phyloP scores from a whole-genome alignment of 768 basidiomycete genomes.

The Cyclocybe cylindracea region DNA sequence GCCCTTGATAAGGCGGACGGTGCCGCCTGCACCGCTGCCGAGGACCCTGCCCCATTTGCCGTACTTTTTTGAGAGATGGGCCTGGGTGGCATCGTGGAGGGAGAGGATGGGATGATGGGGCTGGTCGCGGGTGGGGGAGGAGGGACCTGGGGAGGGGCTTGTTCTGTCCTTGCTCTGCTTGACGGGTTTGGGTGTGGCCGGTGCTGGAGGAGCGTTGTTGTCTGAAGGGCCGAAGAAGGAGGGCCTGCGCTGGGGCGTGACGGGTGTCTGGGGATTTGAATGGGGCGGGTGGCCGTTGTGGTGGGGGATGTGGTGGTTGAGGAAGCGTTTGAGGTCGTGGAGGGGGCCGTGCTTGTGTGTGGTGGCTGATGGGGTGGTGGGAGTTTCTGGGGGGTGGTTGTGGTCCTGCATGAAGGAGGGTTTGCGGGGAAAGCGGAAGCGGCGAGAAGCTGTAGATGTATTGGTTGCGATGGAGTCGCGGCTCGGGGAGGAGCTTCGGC shows the following conservation, averaged over 20 bases:
- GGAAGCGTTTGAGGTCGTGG: conserved; percentile 92
- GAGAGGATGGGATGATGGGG: conserved; percentile 46
- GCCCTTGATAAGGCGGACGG: conserved; percentile 93
- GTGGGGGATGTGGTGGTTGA: conserved; percentile 88
- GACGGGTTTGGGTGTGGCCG: conserved; percentile 26
- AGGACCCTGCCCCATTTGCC: conserved; percentile 98
- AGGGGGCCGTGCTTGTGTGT: conserved; percentile 66
- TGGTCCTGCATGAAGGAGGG: conserved; percentile 20
- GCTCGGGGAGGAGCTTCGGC: conserved; percentile 20
- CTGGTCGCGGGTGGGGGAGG: conserved; percentile 12
- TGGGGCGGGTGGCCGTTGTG: conserved; percentile 31
- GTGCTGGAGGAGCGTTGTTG: conserved; percentile 12
- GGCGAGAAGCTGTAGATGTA: conserved; percentile 16
- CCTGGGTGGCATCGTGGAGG: conserved; percentile 81
- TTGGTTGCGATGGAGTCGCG: conserved; percentile 16
- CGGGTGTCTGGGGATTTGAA: conserved; percentile 23
- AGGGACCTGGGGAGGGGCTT: conserved; percentile 19
- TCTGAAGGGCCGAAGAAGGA: conserved; percentile 1
- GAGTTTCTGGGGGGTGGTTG: conserved; percentile 6
- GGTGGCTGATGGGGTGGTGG: conserved; percentile 6
- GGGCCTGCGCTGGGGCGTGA: conserved; percentile 13
- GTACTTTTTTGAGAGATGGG: conserved; percentile 96
- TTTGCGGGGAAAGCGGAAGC: conserved; percentile 22
- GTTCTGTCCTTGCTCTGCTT: conserved; percentile 49
- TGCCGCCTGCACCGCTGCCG: conserved; percentile 97